These are phyloP conservation scores for Adansonia rubrostipa DNA, from an alignment of 441 rosid species.

Conservation along the genomic window DNA sequence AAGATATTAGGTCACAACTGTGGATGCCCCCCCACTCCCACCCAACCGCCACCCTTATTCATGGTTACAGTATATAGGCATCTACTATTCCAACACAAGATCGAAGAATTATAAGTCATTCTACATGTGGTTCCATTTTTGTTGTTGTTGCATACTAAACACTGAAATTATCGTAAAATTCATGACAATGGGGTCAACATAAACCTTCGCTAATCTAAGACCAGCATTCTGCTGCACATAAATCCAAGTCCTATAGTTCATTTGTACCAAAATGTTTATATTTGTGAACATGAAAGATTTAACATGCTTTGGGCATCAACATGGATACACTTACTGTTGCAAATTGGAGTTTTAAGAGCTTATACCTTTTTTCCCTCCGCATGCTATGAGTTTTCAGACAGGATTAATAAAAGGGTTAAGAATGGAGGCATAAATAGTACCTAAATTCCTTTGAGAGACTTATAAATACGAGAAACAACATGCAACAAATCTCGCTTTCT, in stretches of 20 bases:
- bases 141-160: not conserved
- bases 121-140: not conserved
- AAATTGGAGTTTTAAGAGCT: slow-evolving; percentile 10
- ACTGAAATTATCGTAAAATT: not conserved
- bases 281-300: not conserved
- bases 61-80: not conserved
- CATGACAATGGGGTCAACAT: not conserved
- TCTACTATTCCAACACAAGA: not conserved
- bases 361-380: not conserved
- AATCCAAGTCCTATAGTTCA: not conserved
- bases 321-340: not conserved
- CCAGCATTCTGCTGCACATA: not conserved
- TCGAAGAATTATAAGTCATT: not conserved
- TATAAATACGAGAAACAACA: not conserved
- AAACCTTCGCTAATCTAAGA: not conserved
- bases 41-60: not conserved
- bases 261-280: not conserved
- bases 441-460: slow-evolving; percentile 11
- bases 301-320: not conserved
- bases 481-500: not conserved
- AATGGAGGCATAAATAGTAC: not conserved
- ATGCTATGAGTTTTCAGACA: not conserved
- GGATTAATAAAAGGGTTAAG: not conserved
- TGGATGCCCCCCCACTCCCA: not conserved
- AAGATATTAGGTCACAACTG: not conserved